phyloP scores from a whole-genome alignment of 2,329 filamentous ascomycete genomes.

The Atkinsonella texensis region DNA sequence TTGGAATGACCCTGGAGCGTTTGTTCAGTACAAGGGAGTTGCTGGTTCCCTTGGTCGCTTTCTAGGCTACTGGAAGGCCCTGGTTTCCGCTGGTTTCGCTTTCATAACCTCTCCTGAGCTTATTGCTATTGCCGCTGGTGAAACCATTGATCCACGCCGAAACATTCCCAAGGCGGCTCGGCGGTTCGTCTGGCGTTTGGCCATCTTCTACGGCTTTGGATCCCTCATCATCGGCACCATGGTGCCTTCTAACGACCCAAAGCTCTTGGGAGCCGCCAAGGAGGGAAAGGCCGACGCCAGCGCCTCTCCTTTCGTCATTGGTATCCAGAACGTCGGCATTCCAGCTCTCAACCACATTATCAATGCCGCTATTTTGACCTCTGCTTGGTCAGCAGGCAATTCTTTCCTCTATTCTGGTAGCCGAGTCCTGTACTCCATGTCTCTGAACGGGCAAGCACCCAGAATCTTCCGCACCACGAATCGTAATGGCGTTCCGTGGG shows the following conservation, averaged over 20 bases:
- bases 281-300: slow-evolving; percentile 34
- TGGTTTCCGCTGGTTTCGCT: slow-evolving; percentile 46
- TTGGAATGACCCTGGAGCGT: slow-evolving; percentile 29
- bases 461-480: slow-evolving; percentile 46
- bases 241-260: slow-evolving; percentile 51
- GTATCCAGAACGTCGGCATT: slow-evolving; percentile 56
- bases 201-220: slow-evolving; percentile 51
- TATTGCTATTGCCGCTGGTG: slow-evolving; percentile 50
- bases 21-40: slow-evolving; percentile 35
- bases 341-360: slow-evolving; percentile 51
- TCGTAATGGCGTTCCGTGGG: slow-evolving; percentile 48
- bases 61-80: slow-evolving; percentile 45
- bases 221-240: slow-evolving; percentile 50
- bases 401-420: slow-evolving; percentile 55
- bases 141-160: slow-evolving; percentile 50
- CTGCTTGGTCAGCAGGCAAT: slow-evolving; percentile 50
- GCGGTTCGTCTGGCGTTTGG: slow-evolving; percentile 49
- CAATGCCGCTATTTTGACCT: slow-evolving; percentile 56
- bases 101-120: slow-evolving; percentile 54
- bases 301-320: slow-evolving; percentile 52
- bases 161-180: slow-evolving; percentile 55
- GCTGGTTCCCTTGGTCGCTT: slow-evolving; percentile 38
- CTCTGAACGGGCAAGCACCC: slow-evolving; percentile 55
- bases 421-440: slow-evolving; percentile 58
- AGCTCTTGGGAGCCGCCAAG: slow-evolving; percentile 36